Percentiles rank a stretch among this genome's conserved stretches.
phyloP scores from a whole-genome alignment of 2,329 filamentous ascomycete species.

The Talaromyces sp. region DNA sequence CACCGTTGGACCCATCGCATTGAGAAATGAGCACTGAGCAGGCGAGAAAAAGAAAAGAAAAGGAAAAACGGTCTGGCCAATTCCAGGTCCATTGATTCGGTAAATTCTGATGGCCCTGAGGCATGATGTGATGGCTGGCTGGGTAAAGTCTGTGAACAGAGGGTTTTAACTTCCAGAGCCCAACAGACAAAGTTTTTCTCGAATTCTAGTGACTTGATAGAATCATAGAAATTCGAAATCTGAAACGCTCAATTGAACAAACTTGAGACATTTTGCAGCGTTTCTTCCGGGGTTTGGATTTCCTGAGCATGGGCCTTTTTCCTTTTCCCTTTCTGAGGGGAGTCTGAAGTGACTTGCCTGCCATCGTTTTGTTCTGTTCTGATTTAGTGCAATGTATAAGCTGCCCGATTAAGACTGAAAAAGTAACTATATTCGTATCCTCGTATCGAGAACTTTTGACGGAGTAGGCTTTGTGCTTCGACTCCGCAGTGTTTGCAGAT shows the following conservation, averaged over 20 bases:
- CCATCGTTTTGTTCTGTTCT: slow-evolving; percentile 8
- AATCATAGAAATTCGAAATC: background rate
- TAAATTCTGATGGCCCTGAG: slow-evolving; percentile 1
- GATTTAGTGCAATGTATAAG: background rate
- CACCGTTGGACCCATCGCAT: slow-evolving; percentile 2
- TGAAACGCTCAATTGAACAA: slow-evolving; percentile 15
- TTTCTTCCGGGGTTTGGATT: background rate
- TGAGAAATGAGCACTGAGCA: background rate
- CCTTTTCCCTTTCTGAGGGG: background rate
- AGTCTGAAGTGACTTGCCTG: background rate
- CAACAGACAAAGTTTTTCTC: background rate
- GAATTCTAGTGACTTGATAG: background rate
- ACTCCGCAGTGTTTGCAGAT: background rate
- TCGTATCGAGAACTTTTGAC: background rate
- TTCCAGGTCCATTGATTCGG: slow-evolving; percentile 7
- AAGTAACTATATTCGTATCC: background rate
- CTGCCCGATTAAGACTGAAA: background rate
- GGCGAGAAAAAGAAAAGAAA: background rate
- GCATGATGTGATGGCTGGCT: background rate
- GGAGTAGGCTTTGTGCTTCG: background rate
- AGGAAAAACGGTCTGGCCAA: background rate
- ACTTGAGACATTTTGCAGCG: slow-evolving; percentile 17
- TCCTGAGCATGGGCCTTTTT: background rate
- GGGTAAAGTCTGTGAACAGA: background rate
- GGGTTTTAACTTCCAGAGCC: no score